phyloP scores from a whole-genome alignment of 208 protist genomes.

The Wallacemonas sp. region DNA sequence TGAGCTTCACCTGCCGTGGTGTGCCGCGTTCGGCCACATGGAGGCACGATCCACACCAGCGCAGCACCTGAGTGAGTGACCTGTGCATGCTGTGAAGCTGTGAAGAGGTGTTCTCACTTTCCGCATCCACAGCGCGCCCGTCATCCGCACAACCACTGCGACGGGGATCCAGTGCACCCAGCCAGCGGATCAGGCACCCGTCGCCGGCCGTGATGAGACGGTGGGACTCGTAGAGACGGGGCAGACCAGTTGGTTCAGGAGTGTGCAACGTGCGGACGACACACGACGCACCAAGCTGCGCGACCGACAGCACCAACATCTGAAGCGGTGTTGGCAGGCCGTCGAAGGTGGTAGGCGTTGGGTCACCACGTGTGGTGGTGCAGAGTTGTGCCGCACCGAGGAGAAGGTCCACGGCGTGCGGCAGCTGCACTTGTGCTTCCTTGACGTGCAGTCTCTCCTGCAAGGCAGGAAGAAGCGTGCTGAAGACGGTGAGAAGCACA shows the following conservation, averaged over 20 bases:
- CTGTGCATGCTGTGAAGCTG: neutral
- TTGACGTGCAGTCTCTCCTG: slow-evolving; percentile 2
- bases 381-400: slow-evolving; percentile 16
- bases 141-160: too few relatives aligned
- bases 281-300: slow-evolving; percentile 13
- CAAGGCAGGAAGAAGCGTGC: neutral
- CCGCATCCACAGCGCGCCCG: too few relatives aligned
- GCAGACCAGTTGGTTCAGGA: slow-evolving; percentile 25
- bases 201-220: slow-evolving; percentile 21
- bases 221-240: slow-evolving; percentile 25
- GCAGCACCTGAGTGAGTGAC: neutral
- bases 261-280: slow-evolving; percentile 13
- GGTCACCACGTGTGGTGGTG: neutral
- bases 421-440: slow-evolving; percentile 13
- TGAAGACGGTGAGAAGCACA: too few relatives aligned
- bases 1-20: neutral
- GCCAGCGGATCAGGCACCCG: slow-evolving; percentile 15
- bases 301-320: slow-evolving; percentile 4
- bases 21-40: neutral
- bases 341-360: neutral
- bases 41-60: neutral
- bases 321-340: neutral
- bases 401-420: slow-evolving; percentile 25
- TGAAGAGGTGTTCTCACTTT: too few relatives aligned
- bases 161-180: neutral